Conservation (phyloP, 73 alveolate genomes). For the Diophrys sp. region DNA sequence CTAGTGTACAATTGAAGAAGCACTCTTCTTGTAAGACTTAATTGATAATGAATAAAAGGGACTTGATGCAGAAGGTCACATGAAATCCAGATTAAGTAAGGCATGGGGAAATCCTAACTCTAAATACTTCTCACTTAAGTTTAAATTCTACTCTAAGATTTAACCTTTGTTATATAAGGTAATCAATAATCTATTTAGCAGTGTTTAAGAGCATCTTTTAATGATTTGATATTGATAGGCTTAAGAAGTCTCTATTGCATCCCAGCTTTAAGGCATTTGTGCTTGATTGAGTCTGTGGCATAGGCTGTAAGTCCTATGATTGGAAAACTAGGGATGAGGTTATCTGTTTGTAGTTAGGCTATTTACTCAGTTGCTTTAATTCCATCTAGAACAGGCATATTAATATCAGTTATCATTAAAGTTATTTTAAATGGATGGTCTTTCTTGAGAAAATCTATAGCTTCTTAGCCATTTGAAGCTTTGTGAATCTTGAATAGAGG, state of each 20-base stretch:
- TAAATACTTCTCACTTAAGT: too few relatives aligned
- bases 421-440: too few relatives aligned
- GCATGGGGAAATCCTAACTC: too few relatives aligned
- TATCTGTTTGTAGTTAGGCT: too few relatives aligned
- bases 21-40: conserved; percentile 17
- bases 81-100: too few relatives aligned
- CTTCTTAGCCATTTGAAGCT: neutral
- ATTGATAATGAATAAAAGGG: too few relatives aligned
- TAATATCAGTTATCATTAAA: neutral
- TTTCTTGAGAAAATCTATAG: neutral
- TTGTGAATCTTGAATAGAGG: neutral
- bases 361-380: neutral
- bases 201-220: neutral
- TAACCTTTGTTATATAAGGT: too few relatives aligned
- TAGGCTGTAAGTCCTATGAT: neutral
- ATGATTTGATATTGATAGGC: neutral
- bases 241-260: neutral
- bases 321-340: neutral
- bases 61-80: too few relatives aligned
- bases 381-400: neutral
- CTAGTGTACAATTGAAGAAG: conserved; percentile 2
- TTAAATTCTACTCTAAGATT: too few relatives aligned
- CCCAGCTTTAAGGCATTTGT: neutral
- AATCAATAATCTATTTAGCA: neutral
- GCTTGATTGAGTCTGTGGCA: neutral